Evolutionary conservation across 441 rosid species (phyloP), one percentile per base, ranked within the genome.

Genomic region (Pelargonium fulgidum): DNA sequence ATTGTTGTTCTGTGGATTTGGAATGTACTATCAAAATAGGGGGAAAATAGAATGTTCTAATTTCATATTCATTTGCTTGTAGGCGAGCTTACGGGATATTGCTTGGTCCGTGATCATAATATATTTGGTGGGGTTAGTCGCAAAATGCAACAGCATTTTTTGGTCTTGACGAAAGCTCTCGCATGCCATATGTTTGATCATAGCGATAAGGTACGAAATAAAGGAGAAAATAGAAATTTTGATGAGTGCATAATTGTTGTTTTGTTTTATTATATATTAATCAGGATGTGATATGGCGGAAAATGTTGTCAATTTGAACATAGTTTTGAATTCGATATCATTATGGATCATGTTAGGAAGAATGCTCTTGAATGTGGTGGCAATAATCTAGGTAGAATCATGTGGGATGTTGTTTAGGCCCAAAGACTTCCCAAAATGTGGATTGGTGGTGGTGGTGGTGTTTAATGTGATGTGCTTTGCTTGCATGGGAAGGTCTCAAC

Each of bases 341-440:
- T 26, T 26, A 26, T 29, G 4, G 3, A 29, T 29, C 36, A 29
- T 29, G 36, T 29, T 29, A 29, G 5, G 36, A 29, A 29, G 36
- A 5, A 5, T 3, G 4, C 36, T 29, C 36, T 3, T 29, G 36
- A 29, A 29, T 29, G 4, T 29, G 36, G 36, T 50, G 58, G 13
- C 16, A 2, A 50, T 50, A 16, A 50, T 50, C 8, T 56, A 6
- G 8, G 0, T 52, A 52, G 16, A 12, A 17, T 56, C 17, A 14
- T 54, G 22, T 54, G 24, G 3, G 62, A 54, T 1, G 62, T 54
- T 54, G 22, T 17, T 16, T 54, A 54, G 62, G 62, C 24, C 7
- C 62, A 54, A 54, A 54, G 62, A 7, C 62, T 54, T 54, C 22
- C 24, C 62, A 54, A 54, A 54, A 54, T 54, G 24, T 16, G 62